phyloP scores from a whole-genome alignment of 495 filamentous ascomycete species.

The Talaromyces ruber region DNA sequence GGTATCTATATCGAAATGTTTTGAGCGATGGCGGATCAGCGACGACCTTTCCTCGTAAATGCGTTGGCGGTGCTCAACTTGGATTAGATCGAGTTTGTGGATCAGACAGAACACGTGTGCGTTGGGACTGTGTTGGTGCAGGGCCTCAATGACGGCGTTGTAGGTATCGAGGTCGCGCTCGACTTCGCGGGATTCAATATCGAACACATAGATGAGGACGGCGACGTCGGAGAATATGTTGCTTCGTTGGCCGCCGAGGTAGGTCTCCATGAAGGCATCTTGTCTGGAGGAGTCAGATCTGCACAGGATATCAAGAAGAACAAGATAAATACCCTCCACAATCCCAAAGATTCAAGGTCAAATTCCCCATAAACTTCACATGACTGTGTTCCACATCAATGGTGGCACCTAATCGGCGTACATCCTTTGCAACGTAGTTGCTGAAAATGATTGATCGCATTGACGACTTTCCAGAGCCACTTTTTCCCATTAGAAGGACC shows the following conservation, averaged over 20 bases:
- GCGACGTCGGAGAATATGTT: constrained; percentile 96
- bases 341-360: constrained; percentile 97
- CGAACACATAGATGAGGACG: constrained; percentile 98
- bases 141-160: constrained; percentile 71
- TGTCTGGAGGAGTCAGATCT: constrained; percentile 45
- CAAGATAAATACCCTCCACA: constrained; percentile 63
- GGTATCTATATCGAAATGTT: constrained; percentile 58
- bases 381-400: constrained; percentile 98
- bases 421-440: constrained; percentile 96
- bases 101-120: constrained; percentile 88
- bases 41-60: constrained; percentile 72
- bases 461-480: constrained; percentile 97
- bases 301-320: not conserved
- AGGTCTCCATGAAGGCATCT: constrained; percentile 98
- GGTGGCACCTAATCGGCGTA: constrained; percentile 86
- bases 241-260: constrained; percentile 83
- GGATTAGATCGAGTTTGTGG: constrained; percentile 99
- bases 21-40: constrained; percentile 66
- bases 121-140: constrained; percentile 72
- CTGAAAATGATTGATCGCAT: constrained; percentile 98
- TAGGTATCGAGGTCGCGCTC: constrained; percentile 87
- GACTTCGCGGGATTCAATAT: constrained; percentile 91
- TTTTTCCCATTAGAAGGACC: constrained; percentile 71
- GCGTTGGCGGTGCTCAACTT: constrained; percentile 61
- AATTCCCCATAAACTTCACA: constrained; percentile 94